Evolutionary conservation across 2,329 filamentous ascomycete species (phyloP).

Genomic region (Neoascochyta sp.): DNA sequence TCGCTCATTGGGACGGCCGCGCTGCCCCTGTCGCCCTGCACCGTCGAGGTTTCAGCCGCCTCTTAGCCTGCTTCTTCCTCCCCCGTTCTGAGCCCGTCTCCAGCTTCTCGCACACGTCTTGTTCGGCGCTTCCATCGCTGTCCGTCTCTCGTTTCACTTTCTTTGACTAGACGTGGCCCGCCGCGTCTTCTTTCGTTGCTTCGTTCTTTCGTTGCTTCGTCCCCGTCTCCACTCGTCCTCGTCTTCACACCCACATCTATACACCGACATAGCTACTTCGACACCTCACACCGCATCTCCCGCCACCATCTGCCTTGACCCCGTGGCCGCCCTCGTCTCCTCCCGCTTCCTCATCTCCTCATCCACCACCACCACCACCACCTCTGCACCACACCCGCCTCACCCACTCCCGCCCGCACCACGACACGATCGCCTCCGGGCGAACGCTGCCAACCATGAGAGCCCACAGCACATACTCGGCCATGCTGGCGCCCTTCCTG

Average conservation of each 20-base stretch:
- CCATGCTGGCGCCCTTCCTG: constrained; percentile 39
- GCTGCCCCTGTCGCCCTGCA: constrained; percentile 18
- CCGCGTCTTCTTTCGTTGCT: constrained; percentile 6
- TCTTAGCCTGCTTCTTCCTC: constrained; percentile 25
- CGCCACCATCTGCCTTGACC: constrained; percentile 9
- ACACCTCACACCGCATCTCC: constrained; percentile 2
- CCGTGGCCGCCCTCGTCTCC: constrained; percentile 1
- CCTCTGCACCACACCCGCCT: constrained; percentile 9
- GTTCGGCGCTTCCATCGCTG: constrained; percentile 17
- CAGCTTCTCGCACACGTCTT: constrained; percentile 17
- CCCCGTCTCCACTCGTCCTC: background rate
- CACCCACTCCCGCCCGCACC: constrained; percentile 16
- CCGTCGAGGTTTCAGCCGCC: constrained; percentile 27
- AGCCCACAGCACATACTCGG: constrained; percentile 32
- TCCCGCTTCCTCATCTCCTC: constrained; percentile 6
- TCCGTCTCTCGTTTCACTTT: constrained; percentile 37
- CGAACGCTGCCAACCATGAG: constrained; percentile 30
- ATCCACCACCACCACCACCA: constrained; percentile 10
- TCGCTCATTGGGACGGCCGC: constrained; percentile 18
- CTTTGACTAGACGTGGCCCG: constrained; percentile 18
- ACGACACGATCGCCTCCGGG: constrained; percentile 27
- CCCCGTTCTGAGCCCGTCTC: constrained; percentile 12
- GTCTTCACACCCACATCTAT: too few relatives aligned
- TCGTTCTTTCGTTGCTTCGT: constrained; percentile 1
- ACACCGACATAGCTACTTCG: too few relatives aligned